Evolutionary conservation across 164 flowering plant species (phyloP).

Genomic region (Dillenia suffruticosa): DNA sequence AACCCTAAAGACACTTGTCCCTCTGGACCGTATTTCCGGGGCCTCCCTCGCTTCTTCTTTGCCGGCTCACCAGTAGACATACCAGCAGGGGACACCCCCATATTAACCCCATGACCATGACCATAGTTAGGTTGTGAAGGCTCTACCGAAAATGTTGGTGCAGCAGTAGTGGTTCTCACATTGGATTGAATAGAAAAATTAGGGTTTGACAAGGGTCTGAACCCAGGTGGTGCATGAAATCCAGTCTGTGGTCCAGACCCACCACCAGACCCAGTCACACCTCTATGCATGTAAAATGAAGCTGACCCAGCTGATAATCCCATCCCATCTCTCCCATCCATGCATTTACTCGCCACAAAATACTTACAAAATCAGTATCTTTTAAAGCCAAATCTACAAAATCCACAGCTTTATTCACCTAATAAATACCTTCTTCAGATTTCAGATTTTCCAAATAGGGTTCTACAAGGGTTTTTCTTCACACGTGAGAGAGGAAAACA

Average conservation of each 20-base stretch:
- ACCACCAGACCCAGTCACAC: constrained; percentile 36
- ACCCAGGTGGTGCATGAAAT: constrained; percentile 41
- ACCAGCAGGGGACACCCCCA: constrained; percentile 23
- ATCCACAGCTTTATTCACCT: too few species aligned
- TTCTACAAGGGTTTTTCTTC: background rate
- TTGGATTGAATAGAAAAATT: constrained; percentile 40
- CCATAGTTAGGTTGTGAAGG: constrained; percentile 35
- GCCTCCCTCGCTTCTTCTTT: constrained; percentile 82
- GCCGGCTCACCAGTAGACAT: constrained; percentile 40
- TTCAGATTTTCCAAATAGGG: background rate
- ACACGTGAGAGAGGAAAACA: too few species aligned
- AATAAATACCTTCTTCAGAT: too few species aligned
- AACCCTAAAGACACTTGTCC: constrained; percentile 58
- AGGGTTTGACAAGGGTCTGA: constrained; percentile 37
- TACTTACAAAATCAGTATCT: too few species aligned
- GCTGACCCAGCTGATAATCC: constrained; percentile 46
- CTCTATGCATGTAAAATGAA: constrained; percentile 67
- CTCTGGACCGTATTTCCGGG: constrained; percentile 83
- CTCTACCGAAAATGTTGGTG: constrained; percentile 45
- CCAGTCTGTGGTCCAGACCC: constrained; percentile 35
- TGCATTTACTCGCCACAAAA: constrained; percentile 53
- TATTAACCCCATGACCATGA: constrained; percentile 33
- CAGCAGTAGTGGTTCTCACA: constrained; percentile 37
- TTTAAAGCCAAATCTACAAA: too few species aligned
- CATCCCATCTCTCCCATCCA: constrained; percentile 92